Conservation (phyloP, 768 basidiomycete genomes). For the Suillus brevipes region DNA sequence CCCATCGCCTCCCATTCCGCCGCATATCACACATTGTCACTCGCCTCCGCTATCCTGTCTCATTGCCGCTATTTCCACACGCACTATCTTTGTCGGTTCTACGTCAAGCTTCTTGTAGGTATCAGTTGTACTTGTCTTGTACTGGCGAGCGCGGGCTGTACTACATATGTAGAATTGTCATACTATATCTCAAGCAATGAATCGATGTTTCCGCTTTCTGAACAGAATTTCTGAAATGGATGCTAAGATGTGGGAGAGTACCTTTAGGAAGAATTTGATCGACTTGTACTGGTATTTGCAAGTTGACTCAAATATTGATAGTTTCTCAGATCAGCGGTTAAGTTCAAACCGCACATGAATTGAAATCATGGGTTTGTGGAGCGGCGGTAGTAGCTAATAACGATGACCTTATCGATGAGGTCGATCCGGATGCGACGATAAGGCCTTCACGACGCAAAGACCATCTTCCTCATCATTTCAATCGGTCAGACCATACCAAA, state of each 20-base stretch:
- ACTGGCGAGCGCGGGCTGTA: conserved; percentile 31
- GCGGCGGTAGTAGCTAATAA: not conserved
- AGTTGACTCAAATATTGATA: not conserved
- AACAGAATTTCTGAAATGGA: not conserved
- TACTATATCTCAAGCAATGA: conserved; percentile 13
- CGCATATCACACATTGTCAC: conserved; percentile 20
- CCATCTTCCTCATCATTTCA: not conserved
- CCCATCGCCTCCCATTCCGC: conserved; percentile 23
- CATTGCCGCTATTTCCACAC: conserved; percentile 21
- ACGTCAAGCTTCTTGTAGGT: conserved; percentile 29
- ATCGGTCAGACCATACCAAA: not conserved
- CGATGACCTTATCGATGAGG: conserved; percentile 7
- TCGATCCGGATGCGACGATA: not conserved
- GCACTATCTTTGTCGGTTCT: conserved; percentile 25
- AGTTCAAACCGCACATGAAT: not conserved
- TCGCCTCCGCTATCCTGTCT: conserved; percentile 10
- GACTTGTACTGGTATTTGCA: not conserved
- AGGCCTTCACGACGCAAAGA: not conserved
- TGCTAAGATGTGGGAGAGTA: not conserved
- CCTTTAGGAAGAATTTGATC: not conserved
- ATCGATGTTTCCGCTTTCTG: conserved; percentile 5
- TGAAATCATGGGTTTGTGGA: not conserved
- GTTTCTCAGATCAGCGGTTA: not conserved
- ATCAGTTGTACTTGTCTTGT: conserved; percentile 31
- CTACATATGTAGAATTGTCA: conserved; percentile 34